Evolutionary conservation across 768 basidiomycete species (phyloP), one percentile per base, ranked within the genome.

Genomic region (Strobilomyces confusus): DNA sequence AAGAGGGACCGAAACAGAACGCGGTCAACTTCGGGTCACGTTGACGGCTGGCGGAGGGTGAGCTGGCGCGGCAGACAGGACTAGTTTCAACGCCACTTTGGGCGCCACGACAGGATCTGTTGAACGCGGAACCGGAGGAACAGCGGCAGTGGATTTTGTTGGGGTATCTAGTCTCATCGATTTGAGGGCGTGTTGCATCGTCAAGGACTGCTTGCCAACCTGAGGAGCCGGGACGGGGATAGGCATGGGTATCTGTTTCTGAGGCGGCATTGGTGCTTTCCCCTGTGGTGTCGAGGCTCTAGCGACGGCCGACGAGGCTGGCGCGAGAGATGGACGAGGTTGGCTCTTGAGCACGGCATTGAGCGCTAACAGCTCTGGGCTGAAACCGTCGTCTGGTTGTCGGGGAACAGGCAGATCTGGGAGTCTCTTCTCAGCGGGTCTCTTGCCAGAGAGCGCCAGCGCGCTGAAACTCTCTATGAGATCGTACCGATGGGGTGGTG

Each of bases 341-440:
- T 33, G 48, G 25, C 32, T 49, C 38, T 60, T 54, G 45, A 53
- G 58, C 3, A 34, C 42, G 9, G 33, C 17, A 14, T 58, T 62
- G 47, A 48, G 22, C 5, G 54, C 46, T 6, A 59, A 33, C 40
- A 30, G n/a, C 47, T 48, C 58, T 2, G 59, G 69, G 41, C 19
- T 54, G 60, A 84, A 84, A 29, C 82, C 81, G 17, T 13, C 23
- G 14, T 19, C 9, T 29, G 26, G 44, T 9, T 19, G 37, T n/a
- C 2, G 0, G 23, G 12, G 9, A 8, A 20, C 5, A 25, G 57
- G 56, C 0, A 4, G n/a, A n/a, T 56, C 49, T 19, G 60, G 61
- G 38, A 58, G 63, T 11, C 38, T 55, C 56, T 62, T 61, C 36
- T 48, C 48, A 13, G 25, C 14, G 19, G 56, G 44, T 45, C 57